phyloP scores from a whole-genome alignment of 2,329 filamentous ascomycete species.

The Akanthomyces lecanii region DNA sequence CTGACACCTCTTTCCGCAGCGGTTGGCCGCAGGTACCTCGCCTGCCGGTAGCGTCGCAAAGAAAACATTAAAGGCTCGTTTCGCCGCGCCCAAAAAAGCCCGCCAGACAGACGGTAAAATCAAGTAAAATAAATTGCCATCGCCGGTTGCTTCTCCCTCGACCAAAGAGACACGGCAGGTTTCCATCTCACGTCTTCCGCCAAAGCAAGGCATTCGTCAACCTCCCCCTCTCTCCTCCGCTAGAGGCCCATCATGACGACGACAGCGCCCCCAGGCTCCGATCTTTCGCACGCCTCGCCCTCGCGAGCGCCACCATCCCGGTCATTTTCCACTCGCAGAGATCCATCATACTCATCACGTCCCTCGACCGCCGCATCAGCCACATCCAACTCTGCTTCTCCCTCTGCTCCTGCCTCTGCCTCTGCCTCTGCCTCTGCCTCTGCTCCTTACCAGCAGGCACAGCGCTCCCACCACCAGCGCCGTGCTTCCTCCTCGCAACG shows the following conservation, averaged over 20 bases:
- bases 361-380: conserved; percentile 24
- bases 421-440: conserved; percentile 1
- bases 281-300: conserved; percentile 23
- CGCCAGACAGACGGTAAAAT: not conserved
- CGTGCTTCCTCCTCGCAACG: conserved; percentile 40
- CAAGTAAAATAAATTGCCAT: not conserved
- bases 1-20: not conserved
- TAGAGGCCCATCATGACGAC: conserved; percentile 28
- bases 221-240: conserved; percentile 4
- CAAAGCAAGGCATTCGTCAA: not conserved
- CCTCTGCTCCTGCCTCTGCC: conserved; percentile 9
- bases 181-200: not conserved
- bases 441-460: not conserved
- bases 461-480: conserved; percentile 34
- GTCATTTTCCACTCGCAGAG: conserved; percentile 29
- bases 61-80: not conserved
- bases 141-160: not conserved
- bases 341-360: conserved; percentile 21
- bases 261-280: conserved; percentile 22
- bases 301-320: conserved; percentile 30
- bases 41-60: conserved; percentile 6
- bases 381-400: conserved; percentile 10
- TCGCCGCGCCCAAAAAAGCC: not conserved
- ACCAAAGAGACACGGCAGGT: not conserved
- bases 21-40: not conserved